Percentiles rank a stretch among this genome's conserved stretches.
These are phyloP conservation scores for Talaromyces sp. DNA, from an alignment of 2,329 filamentous ascomycete genomes.

Conservation along the genomic window DNA sequence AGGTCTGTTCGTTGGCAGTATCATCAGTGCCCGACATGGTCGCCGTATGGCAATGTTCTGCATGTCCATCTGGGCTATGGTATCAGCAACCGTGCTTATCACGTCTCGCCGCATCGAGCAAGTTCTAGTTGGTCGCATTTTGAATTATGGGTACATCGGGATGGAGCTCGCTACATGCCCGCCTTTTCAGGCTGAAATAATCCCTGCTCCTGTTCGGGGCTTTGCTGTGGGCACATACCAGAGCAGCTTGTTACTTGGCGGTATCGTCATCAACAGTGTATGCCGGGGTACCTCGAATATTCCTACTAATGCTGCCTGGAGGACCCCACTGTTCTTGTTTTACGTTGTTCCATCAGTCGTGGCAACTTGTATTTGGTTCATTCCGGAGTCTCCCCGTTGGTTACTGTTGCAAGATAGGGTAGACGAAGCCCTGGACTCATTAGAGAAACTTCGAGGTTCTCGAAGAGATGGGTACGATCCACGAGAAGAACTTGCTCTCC, in stretches of 20 bases:
- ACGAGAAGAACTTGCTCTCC: constrained; percentile 1
- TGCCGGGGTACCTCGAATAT: constrained; percentile 15
- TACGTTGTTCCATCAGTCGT: constrained; percentile 20
- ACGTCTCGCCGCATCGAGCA: constrained; percentile 8
- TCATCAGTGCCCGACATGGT: constrained; percentile 9
- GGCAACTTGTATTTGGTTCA: constrained; percentile 18
- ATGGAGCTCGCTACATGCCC: constrained; percentile 11
- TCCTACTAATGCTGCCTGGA: constrained; percentile 25
- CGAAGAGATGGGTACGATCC: constrained; percentile 1
- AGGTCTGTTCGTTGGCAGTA: constrained; percentile 8
- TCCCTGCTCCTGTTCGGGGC: constrained; percentile 9
- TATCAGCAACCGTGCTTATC: constrained; percentile 7
- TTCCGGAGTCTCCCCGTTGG: constrained; percentile 24
- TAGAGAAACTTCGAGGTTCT: constrained; percentile 30
- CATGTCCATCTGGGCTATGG: constrained; percentile 10
- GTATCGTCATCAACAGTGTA: constrained; percentile 17
- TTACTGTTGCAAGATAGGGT: constrained; percentile 18
- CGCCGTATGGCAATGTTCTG: constrained; percentile 11
- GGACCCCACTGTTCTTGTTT: constrained; percentile 20
- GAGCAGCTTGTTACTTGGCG: constrained; percentile 15
- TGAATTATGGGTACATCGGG: constrained; percentile 10
- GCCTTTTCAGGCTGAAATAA: constrained; percentile 9
- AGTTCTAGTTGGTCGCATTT: constrained; percentile 7
- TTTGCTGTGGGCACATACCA: constrained; percentile 11
- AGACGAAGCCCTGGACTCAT: constrained; percentile 28